phyloP scores from a whole-genome alignment of 2,329 filamentous ascomycete genomes.

The Arthroderma uncinatum region DNA sequence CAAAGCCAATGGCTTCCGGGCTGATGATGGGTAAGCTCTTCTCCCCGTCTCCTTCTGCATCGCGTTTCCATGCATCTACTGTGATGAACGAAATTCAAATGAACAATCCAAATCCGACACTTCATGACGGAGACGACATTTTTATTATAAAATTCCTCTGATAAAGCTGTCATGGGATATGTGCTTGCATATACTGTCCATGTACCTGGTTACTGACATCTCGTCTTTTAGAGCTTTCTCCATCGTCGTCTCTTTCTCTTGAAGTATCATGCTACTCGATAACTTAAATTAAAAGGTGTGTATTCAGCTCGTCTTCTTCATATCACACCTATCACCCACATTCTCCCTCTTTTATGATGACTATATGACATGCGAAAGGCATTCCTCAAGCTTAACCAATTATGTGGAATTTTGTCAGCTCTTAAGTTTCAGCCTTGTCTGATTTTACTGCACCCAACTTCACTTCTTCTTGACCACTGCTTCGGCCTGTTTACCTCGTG shows the following conservation, averaged over 20 bases:
- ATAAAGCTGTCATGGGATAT: background rate
- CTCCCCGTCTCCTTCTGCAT: background rate
- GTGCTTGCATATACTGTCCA: background rate
- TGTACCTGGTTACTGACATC: slow-evolving; percentile 6
- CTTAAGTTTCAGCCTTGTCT: slow-evolving; percentile 62
- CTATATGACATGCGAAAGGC: slow-evolving; percentile 51
- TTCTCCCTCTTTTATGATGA: slow-evolving; percentile 46
- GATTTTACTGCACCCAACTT: slow-evolving; percentile 28
- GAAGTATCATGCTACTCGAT: background rate
- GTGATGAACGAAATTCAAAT: slow-evolving; percentile 34
- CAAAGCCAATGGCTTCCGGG: background rate
- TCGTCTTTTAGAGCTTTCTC: background rate
- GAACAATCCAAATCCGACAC: slow-evolving; percentile 51
- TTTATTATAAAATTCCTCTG: background rate
- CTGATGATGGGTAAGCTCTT: background rate
- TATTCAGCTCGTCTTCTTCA: background rate
- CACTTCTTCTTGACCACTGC: slow-evolving; percentile 1
- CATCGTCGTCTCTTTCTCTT: background rate
- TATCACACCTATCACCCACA: background rate
- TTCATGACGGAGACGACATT: slow-evolving; percentile 38
- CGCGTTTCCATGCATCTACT: background rate
- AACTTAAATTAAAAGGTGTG: background rate
- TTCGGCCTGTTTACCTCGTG: slow-evolving; percentile 17
- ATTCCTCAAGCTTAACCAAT: slow-evolving; percentile 56
- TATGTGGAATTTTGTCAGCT: slow-evolving; percentile 52